Base-by-base conservation (phyloP, 176 grass and related monocot genomes). In the Eleusine indica region DNA sequence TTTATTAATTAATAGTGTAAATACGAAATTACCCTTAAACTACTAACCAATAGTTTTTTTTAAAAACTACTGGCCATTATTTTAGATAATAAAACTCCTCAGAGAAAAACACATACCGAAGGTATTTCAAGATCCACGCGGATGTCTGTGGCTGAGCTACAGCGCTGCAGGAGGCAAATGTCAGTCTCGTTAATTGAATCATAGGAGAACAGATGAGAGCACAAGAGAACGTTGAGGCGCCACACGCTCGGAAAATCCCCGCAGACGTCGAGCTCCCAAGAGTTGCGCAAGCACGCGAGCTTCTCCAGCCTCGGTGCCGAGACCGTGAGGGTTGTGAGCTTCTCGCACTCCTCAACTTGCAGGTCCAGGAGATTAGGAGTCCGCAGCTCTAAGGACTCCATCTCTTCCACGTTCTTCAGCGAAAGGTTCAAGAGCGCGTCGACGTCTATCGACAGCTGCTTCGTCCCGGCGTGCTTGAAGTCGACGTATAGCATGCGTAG, bases 351-450 rank as follows among this genome's bases (percentile, higher is more conserved):
- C 2, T 29, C 2, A 2, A 81, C 6, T 4, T 11, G 1, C 7
- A 79, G 43, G 32, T 51, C 25, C 6, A 9, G 43, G 9, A 79
- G 77, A 1, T 44, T 49, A 0, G 77, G 61, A 37, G 61, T 37
- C 25, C 10, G 51, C 7, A 79, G 25, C 22, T 51, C 28, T 16
- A 79, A 21, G 15, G 1, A 32, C 17, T 4, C 1, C 4, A 62
- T 0, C 7, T 25, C 25, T 6, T 6, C 0, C 6, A 51, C 1
- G 15, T 0, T 0, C 0, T 21, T 0, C 3, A 79, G 0, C 4
- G 40, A 30, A 7, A 79, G 15, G 28, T 79, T 62, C 5, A 17
- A 37, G 4, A 79, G 61, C 9, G 7, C 1, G 1, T 18, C 28
- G 4, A 25, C 2, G 3, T 35, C 61, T 1, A 79, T 14, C 13